Evolutionary conservation across 345 rosid genomes (phyloP).

Genomic region (Populus davidiana): DNA sequence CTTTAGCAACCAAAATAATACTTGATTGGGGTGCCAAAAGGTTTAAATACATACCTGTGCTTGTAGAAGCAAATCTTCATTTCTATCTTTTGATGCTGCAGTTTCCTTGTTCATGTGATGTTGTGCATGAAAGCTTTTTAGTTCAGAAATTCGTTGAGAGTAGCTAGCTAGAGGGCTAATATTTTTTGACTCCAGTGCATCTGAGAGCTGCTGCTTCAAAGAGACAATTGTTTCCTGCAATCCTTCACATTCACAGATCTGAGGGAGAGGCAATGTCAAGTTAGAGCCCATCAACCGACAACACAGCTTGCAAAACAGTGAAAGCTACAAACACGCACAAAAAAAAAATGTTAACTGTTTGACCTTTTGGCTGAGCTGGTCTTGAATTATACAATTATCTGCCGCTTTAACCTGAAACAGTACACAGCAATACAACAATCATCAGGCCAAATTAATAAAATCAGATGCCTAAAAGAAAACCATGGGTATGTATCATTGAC

Average conservation of each 20-base stretch:
- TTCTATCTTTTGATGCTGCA: constrained; percentile 27
- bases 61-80: constrained; percentile 34
- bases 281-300: constrained; percentile 19
- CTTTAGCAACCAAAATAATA: background rate
- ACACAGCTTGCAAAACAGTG: background rate
- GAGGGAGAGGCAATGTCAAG: constrained; percentile 26
- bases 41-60: constrained; percentile 44
- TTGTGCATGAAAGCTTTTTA: constrained; percentile 31
- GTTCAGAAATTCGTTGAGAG: constrained; percentile 40
- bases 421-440: background rate
- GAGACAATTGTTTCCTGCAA: constrained; percentile 61
- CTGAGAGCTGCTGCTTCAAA: constrained; percentile 69
- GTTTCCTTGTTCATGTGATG: constrained; percentile 29
- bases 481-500: background rate
- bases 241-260: constrained; percentile 73
- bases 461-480: background rate
- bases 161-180: constrained; percentile 31
- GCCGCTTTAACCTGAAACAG: constrained; percentile 80
- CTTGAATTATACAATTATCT: constrained; percentile 85
- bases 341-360: background rate
- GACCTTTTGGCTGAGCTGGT: constrained; percentile 87
- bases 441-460: constrained; percentile 13
- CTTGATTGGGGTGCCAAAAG: constrained; percentile 13
- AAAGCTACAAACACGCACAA: background rate
- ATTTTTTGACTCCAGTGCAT: constrained; percentile 49